Evolutionary conservation across 1,284 basidiomycete species (phyloP), one percentile per base, ranked within the genome.

Genomic region (Vanrija pseudolonga): DNA sequence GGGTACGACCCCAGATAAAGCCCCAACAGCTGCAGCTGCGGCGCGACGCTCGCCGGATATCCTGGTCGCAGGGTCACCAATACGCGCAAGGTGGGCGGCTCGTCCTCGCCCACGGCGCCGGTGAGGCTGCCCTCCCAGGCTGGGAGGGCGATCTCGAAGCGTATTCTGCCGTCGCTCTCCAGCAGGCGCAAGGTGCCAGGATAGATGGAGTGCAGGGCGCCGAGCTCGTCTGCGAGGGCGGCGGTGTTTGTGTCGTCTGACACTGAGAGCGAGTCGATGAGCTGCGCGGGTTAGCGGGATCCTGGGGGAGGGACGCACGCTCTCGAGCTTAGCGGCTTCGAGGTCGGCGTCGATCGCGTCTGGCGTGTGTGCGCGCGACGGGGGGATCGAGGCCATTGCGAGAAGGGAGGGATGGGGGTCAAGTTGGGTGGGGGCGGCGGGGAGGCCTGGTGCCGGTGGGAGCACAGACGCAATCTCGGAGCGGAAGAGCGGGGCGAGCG

Each of bases 131-230:
- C 62, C 37, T 73, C 72, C 65, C 67, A 72, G 19, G 59, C 57
- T 77, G 77, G 81, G 22, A 84, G 66, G 12, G 76, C 71, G 20
- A 85, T 79, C 65, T 87, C 84, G 67, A 88, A 90, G 24, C 89
- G 83, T 49, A 88, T 79, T 19, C 70, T 55, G 4, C 62, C 60
- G 3, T 63, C 55, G 9, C 68, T 60, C 11, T 65, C 40, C 19
- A 59, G 50, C 9, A 73, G 66, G 14, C 62, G 60, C 47, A 91
- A 78, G 7, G 84, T 77, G 24, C 82, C 77, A 15, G 86, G 83
- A 66, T 92, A 93, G 67, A 94, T 94, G 15, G 89, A 88, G 64
- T 85, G 83, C 6, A 94, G 79, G 17, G 89, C 89, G 87, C 76
- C 76, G 45, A 77, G 68, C 60, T 77, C 76, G 56, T 69, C 65